Conservation (phyloP, 371 early-diverging fungal genomes). For the Rhizomucor pusillus region DNA sequence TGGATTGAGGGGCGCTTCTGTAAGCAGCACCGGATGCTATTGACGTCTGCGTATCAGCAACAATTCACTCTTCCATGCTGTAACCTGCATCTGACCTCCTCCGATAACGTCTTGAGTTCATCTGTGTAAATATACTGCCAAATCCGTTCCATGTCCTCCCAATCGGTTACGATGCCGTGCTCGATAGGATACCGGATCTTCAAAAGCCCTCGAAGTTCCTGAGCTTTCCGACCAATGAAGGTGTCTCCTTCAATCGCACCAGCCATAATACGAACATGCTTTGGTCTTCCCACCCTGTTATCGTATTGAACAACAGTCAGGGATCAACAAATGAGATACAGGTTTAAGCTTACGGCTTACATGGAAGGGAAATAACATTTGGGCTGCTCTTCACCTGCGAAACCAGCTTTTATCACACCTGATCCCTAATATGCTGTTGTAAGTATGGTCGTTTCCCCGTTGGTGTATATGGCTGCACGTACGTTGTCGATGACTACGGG, state of each 20-base stretch:
- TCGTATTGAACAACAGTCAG: background rate
- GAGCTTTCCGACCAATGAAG: constrained; percentile 92
- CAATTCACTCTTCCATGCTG: background rate
- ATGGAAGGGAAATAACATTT: constrained; percentile 84
- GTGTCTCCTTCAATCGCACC: constrained; percentile 94
- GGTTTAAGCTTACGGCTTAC: no score
- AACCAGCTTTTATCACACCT: constrained; percentile 96
- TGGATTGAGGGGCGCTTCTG: constrained; percentile 95
- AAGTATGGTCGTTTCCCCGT: background rate
- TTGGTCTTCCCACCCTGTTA: constrained; percentile 83
- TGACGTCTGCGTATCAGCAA: background rate
- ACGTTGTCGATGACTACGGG: constrained; percentile 79
- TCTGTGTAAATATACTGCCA: constrained; percentile 95
- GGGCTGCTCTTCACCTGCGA: constrained; percentile 96
- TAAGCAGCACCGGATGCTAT: constrained; percentile 92
- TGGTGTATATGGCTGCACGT: constrained; percentile 7
- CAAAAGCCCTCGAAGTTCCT: constrained; percentile 90
- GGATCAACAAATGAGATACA: no score
- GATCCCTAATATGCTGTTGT: constrained; percentile 58
- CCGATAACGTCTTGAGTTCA: constrained; percentile 89
- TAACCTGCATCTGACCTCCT: constrained; percentile 82
- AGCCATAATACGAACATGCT: constrained; percentile 95
- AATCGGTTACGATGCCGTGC: constrained; percentile 94
- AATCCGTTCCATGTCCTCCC: constrained; percentile 97
- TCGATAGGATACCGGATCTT: constrained; percentile 93